phyloP scores from a whole-genome alignment of 2,329 filamentous ascomycete genomes.

The Bipolaris cookei region DNA sequence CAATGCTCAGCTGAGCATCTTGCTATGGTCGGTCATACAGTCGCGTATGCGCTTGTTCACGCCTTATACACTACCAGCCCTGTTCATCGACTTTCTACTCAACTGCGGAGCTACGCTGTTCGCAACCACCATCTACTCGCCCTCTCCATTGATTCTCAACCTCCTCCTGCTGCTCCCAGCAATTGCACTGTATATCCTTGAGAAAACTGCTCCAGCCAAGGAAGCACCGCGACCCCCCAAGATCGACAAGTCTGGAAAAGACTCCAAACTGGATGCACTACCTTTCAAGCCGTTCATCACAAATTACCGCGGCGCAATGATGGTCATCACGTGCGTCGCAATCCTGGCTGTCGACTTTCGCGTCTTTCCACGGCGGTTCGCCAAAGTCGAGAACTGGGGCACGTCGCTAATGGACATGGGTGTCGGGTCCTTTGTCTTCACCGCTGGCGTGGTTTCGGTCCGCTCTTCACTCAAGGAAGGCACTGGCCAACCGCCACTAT shows the following conservation, averaged over 20 bases:
- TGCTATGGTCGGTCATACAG: conserved; percentile 90
- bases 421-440: conserved; percentile 97
- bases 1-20: conserved; percentile 69
- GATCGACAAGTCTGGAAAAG: conserved; percentile 26
- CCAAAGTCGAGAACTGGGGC: conserved; percentile 99
- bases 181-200: conserved; percentile 63
- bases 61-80: conserved; percentile 70
- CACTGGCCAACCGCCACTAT: conserved; percentile 57
- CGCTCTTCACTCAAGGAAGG: conserved; percentile 76
- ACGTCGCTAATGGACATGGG: conserved; percentile 99
- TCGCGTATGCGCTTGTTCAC: conserved; percentile 83
- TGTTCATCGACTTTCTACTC: conserved; percentile 82
- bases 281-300: conserved; percentile 92
- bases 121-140: conserved; percentile 83
- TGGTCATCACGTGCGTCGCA: conserved; percentile 85
- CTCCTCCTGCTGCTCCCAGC: conserved; percentile 76
- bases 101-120: conserved; percentile 84
- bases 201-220: conserved; percentile 28
- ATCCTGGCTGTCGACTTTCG: conserved; percentile 97
- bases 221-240: conserved; percentile 30
- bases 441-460: conserved; percentile 87
- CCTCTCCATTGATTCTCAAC: conserved; percentile 74
- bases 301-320: conserved; percentile 87
- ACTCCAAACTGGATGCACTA: conserved; percentile 58
- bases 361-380: conserved; percentile 91